Evolutionary conservation across 2,329 filamentous ascomycete genomes (phyloP).

Genomic region (Coleophoma crateriformis): DNA sequence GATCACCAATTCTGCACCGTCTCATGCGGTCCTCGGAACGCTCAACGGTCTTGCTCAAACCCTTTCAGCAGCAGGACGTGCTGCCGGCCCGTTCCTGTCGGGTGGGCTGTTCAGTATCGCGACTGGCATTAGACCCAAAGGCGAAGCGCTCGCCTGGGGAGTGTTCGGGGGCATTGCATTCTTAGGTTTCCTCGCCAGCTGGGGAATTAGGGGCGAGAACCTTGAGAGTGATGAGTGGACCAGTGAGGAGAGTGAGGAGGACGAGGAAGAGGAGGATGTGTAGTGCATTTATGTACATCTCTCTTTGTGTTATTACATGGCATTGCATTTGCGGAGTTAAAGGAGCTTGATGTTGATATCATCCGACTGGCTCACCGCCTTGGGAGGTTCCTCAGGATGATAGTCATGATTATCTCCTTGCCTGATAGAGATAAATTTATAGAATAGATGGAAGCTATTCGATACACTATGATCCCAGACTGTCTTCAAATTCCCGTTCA

Average conservation of each 20-base stretch:
- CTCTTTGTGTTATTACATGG: too few species aligned
- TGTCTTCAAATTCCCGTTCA: too few species aligned
- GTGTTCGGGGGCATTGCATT: constrained; percentile 81
- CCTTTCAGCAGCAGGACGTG: constrained; percentile 82
- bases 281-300: not conserved
- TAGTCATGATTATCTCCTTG: too few species aligned
- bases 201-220: constrained; percentile 64
- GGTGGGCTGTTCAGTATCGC: constrained; percentile 81
- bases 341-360: too few species aligned
- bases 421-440: too few species aligned
- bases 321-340: too few species aligned
- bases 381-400: too few species aligned
- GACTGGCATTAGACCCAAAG: constrained; percentile 67
- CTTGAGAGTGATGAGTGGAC: constrained; percentile 52
- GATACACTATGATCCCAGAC: too few species aligned
- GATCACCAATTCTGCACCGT: constrained; percentile 92
- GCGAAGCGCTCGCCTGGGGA: constrained; percentile 81
- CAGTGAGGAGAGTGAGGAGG: constrained; percentile 19
- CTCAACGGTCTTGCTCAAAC: constrained; percentile 94
- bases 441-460: too few species aligned
- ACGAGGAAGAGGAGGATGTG: constrained; percentile 11
- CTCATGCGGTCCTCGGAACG: constrained; percentile 78
- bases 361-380: too few species aligned
- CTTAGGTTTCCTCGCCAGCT: constrained; percentile 72
- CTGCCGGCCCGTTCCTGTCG: constrained; percentile 81